Percentiles rank a stretch among this genome's conserved stretches.
These are phyloP conservation scores for Corymbia maculata DNA, from an alignment of 345 rosid species.

Conservation along the genomic window DNA sequence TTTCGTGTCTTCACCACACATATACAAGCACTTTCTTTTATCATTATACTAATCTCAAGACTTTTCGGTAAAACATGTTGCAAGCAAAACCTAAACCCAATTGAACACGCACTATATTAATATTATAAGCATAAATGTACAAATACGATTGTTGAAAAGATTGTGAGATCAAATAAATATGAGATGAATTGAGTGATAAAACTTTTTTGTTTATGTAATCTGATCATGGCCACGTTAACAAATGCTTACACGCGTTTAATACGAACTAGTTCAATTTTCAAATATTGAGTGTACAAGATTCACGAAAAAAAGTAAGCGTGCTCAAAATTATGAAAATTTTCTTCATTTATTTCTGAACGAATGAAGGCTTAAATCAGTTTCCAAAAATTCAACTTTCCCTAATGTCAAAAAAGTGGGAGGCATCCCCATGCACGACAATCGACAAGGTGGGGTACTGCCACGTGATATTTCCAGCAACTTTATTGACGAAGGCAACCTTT, in stretches of 20 bases:
- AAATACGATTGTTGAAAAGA: too few relatives aligned
- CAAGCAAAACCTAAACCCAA: not conserved
- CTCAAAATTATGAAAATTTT: not conserved
- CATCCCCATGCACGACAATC: not conserved
- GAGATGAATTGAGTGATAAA: not conserved
- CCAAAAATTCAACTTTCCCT: fast-evolving
- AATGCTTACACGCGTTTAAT: not conserved
- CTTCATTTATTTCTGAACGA: not conserved
- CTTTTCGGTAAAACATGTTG: not conserved
- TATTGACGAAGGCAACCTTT: not conserved
- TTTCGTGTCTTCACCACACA: not conserved
- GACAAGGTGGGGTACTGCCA: not conserved
- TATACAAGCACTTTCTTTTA: not conserved
- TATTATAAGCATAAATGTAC: too few relatives aligned
- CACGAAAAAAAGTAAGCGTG: not conserved
- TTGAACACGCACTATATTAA: not conserved
- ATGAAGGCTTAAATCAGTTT: fast-evolving
- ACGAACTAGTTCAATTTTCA: not conserved
- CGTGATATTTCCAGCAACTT: not conserved
- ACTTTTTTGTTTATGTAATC: too few relatives aligned
- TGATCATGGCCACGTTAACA: not conserved
- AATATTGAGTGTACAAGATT: not conserved
- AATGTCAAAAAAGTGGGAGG: not conserved
- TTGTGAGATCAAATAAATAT: too few relatives aligned
- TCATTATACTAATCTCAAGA: too few relatives aligned